Evolutionary conservation across 148 eudicot genomes (phyloP).

Genomic region (Dianthus caryophyllus): DNA sequence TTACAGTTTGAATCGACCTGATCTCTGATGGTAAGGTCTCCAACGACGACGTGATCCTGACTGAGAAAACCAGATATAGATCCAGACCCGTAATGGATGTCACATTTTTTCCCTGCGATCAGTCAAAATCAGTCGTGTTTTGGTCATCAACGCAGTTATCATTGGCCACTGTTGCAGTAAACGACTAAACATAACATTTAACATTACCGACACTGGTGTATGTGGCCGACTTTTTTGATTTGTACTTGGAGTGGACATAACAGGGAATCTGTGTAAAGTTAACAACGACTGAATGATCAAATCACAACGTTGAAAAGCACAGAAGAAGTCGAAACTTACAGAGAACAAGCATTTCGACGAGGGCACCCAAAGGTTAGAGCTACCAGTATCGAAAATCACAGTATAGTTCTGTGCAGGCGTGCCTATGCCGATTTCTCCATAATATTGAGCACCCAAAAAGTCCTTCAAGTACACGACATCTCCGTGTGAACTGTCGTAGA

Average conservation of each 20-base stretch:
- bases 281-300: conserved; percentile 4
- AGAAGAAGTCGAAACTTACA: conserved; percentile 39
- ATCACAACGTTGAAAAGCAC: conserved; percentile 16
- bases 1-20: conserved; percentile 40
- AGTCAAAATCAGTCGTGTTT: conserved; percentile 6
- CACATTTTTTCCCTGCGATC: conserved; percentile 47
- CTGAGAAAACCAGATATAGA: conserved; percentile 72
- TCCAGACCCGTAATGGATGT: conserved; percentile 63
- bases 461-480: conserved; percentile 64
- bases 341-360: conserved; percentile 83
- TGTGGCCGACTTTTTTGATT: conserved; percentile 55
- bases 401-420: conserved; percentile 79
- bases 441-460: conserved; percentile 87
- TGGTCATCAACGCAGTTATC: background rate
- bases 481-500: conserved; percentile 29
- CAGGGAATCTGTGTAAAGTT: conserved; percentile 63
- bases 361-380: conserved; percentile 94
- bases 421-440: conserved; percentile 78
- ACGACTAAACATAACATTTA: background rate
- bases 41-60: conserved; percentile 66
- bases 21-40: conserved; percentile 56
- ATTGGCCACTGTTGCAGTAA: background rate
- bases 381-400: conserved; percentile 87
- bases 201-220: conserved; percentile 55
- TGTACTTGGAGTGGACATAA: conserved; percentile 69